A percentile compares a stretch with the other conserved stretches of the same genome.
These are phyloP conservation scores for Fraxinus latifolia DNA, from an alignment of 305 asterid genomes.

Conservation along the genomic window DNA sequence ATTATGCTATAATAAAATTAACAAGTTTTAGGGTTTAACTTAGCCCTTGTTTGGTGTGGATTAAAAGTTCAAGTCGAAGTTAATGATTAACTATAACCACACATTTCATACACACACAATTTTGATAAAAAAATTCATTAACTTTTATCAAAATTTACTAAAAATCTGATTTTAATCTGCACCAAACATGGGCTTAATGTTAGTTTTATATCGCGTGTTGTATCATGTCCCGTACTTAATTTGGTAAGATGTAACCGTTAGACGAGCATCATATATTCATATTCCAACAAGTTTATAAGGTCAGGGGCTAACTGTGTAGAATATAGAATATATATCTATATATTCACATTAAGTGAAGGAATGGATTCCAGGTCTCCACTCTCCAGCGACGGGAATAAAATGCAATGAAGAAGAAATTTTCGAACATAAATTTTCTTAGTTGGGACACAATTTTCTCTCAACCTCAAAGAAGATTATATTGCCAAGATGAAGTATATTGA, in stretches of 20 bases:
- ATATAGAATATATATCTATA: slow-evolving; percentile 2
- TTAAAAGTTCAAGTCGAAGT: too few relatives aligned
- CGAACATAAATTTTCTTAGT: not conserved
- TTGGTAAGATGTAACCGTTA: not conserved
- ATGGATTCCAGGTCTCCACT: not conserved
- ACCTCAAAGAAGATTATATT: not conserved
- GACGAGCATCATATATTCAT: not conserved
- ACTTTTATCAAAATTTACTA: not conserved
- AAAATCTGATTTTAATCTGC: too few relatives aligned
- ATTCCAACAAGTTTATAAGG: not conserved
- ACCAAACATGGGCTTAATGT: not conserved
- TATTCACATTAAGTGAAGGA: not conserved
- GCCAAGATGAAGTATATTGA: slow-evolving; percentile 20
- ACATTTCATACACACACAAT: too few relatives aligned
- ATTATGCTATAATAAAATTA: too few relatives aligned
- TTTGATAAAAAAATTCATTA: too few relatives aligned
- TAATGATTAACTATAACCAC: too few relatives aligned
- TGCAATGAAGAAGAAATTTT: slow-evolving; percentile 3
- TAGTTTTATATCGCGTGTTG: not conserved
- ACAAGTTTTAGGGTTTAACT: not conserved
- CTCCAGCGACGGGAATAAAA: not conserved
- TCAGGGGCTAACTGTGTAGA: not conserved
- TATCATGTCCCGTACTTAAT: not conserved
- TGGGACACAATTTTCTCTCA: not conserved
- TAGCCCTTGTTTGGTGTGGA: too few relatives aligned